Percentiles rank a stretch among this genome's conserved stretches.
Conservation (phyloP, 2,329 filamentous ascomycete genomes). For the Aspergillus felis region DNA sequence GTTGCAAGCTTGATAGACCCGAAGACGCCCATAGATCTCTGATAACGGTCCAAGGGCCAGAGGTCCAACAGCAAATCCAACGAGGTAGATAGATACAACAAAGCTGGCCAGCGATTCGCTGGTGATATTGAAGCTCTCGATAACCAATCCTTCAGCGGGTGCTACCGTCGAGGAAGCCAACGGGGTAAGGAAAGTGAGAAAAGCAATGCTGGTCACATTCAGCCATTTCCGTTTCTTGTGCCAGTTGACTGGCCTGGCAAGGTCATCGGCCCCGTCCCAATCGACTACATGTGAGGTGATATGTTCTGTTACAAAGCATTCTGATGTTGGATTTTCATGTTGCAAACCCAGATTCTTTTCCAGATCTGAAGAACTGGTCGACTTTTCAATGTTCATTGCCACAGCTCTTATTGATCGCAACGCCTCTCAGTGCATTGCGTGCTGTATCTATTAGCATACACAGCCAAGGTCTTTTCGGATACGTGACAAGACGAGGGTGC, state of each 20-base stretch:
- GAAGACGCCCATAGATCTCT: constrained; percentile 62
- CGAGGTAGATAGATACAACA: constrained; percentile 56
- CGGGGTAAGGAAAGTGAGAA: background rate
- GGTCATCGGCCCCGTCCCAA: background rate
- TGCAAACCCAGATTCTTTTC: background rate
- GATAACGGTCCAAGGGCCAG: constrained; percentile 56
- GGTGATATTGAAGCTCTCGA: constrained; percentile 39
- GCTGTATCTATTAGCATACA: background rate
- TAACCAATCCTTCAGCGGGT: constrained; percentile 31
- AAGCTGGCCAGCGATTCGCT: constrained; percentile 44
- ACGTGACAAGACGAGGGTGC: background rate
- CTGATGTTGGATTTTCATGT: background rate
- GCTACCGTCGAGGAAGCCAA: constrained; percentile 13
- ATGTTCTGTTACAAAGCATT: background rate
- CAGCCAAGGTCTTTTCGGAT: background rate
- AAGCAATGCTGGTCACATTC: background rate
- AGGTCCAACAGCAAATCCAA: constrained; percentile 57
- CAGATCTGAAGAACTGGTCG: background rate
- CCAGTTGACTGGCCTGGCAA: background rate
- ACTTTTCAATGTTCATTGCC: background rate
- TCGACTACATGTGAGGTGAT: background rate
- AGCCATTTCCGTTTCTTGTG: background rate
- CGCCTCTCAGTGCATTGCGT: background rate
- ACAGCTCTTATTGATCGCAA: too few relatives aligned
- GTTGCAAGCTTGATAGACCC: constrained; percentile 55